Conservation (phyloP, 306 rosid species). For the Quercus suber region DNA sequence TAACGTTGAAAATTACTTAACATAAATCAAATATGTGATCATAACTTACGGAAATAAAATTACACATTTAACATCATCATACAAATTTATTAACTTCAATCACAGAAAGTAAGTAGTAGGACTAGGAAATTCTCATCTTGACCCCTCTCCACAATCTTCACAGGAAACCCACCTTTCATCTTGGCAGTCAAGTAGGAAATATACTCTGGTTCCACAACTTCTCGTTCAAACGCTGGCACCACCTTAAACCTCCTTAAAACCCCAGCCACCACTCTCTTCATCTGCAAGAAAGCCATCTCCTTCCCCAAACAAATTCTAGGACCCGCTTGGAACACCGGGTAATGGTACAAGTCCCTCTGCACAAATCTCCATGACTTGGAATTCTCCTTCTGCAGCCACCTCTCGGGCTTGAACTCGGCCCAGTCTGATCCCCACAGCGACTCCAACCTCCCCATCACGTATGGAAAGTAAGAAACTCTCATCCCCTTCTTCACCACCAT, state of each 20-base stretch:
- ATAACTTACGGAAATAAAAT: too few species aligned
- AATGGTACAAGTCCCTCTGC: constrained; percentile 43
- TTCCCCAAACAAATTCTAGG: constrained; percentile 79
- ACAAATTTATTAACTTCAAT: too few species aligned
- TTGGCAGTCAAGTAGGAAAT: constrained; percentile 34
- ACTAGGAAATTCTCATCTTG: neutral
- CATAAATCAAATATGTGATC: too few species aligned
- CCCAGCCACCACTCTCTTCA: constrained; percentile 63
- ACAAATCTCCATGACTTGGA: constrained; percentile 43
- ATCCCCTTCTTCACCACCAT: constrained; percentile 58
- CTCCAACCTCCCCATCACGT: constrained; percentile 63
- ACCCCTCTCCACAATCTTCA: constrained; percentile 27
- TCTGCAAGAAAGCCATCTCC: constrained; percentile 89
- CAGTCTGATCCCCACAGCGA: constrained; percentile 60
- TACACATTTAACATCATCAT: too few species aligned
- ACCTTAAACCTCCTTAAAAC: constrained; percentile 50
- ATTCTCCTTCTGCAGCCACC: constrained; percentile 48
- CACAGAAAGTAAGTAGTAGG: too few species aligned
- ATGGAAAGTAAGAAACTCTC: constrained; percentile 48
- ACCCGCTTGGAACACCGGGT: constrained; percentile 83
- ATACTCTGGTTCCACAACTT: constrained; percentile 37
- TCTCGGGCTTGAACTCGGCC: constrained; percentile 56
- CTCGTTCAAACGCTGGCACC: constrained; percentile 23
- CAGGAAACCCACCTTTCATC: constrained; percentile 67
- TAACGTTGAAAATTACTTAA: too few species aligned